Evolutionary conservation across 2,329 filamentous ascomycete species (phyloP).

Genomic region (Aspergillus costaricaensis): DNA sequence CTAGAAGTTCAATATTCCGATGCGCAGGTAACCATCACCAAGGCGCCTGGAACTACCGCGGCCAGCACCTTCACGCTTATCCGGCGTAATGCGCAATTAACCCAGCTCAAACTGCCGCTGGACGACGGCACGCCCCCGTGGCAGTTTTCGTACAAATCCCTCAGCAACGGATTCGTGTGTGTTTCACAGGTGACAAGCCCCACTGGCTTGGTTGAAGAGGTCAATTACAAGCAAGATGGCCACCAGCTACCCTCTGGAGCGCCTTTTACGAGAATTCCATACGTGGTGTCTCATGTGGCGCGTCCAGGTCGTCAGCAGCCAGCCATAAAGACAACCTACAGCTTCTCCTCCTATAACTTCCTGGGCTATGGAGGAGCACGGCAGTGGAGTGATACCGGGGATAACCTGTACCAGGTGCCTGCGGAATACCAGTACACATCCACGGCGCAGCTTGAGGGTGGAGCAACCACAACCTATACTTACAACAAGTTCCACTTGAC

Average conservation of each 20-base stretch:
- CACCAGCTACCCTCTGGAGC: not conserved
- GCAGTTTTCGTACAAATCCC: not conserved
- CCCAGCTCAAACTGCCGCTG: not conserved
- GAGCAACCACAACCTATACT: not conserved
- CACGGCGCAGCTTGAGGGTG: not conserved
- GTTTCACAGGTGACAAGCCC: not conserved
- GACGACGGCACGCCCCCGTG: not conserved
- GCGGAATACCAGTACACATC: not conserved
- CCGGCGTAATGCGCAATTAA: not conserved
- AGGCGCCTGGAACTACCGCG: not conserved
- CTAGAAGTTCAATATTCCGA: not conserved
- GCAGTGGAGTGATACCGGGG: not conserved
- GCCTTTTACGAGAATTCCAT: not conserved
- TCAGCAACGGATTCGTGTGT: not conserved
- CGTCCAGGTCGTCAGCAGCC: not conserved
- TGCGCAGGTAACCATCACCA: not conserved
- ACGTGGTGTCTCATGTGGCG: not conserved
- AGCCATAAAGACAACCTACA: not conserved
- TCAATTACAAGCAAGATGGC: not conserved
- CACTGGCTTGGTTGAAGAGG: not conserved
- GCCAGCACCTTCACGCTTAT: not conserved
- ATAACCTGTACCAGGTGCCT: not conserved
- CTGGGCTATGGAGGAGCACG: not conserved
- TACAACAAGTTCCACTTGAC: not conserved
- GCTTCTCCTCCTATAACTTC: not conserved